Conservation (phyloP, 257 asterid genomes). For the Solanum phureja region DNA sequence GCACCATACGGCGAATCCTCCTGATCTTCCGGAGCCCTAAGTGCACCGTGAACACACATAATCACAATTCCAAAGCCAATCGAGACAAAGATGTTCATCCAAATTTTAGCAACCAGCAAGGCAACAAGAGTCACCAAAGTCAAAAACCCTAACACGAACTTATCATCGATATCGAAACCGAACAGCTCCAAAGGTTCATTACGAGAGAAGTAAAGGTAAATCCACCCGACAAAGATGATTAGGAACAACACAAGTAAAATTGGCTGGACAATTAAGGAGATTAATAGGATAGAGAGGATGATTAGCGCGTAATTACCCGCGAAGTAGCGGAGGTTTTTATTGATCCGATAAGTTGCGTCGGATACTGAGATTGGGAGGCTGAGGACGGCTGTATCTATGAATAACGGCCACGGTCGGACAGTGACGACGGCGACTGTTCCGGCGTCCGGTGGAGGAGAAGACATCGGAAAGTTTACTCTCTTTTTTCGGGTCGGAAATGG, state of each 20-base stretch:
- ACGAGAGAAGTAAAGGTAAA: constrained; percentile 23
- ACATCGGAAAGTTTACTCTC: neutral
- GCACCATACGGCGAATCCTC: constrained; percentile 82
- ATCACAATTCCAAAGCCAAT: constrained; percentile 38
- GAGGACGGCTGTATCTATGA: constrained; percentile 39
- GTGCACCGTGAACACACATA: constrained; percentile 47
- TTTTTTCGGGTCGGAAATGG: neutral
- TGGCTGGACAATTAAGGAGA: constrained; percentile 63
- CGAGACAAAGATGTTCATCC: constrained; percentile 49
- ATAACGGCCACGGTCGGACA: constrained; percentile 71
- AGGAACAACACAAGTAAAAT: constrained; percentile 57
- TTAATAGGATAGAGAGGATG: constrained; percentile 33
- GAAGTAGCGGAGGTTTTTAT: constrained; percentile 62
- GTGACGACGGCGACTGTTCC: constrained; percentile 13
- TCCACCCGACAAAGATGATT: constrained; percentile 36
- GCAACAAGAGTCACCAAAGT: constrained; percentile 39
- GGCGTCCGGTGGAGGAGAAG: constrained; percentile 27
- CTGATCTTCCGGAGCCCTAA: constrained; percentile 67
- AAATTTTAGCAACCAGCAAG: constrained; percentile 42
- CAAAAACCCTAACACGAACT: constrained; percentile 34
- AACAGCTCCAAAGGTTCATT: constrained; percentile 45
- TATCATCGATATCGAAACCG: constrained; percentile 47
- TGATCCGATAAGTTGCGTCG: constrained; percentile 64
- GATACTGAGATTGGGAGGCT: constrained; percentile 78
- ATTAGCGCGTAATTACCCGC: constrained; percentile 59